Evolutionary conservation across 2,329 filamentous ascomycete genomes (phyloP).

Genomic region (Colletotrichum ledebouriae): DNA sequence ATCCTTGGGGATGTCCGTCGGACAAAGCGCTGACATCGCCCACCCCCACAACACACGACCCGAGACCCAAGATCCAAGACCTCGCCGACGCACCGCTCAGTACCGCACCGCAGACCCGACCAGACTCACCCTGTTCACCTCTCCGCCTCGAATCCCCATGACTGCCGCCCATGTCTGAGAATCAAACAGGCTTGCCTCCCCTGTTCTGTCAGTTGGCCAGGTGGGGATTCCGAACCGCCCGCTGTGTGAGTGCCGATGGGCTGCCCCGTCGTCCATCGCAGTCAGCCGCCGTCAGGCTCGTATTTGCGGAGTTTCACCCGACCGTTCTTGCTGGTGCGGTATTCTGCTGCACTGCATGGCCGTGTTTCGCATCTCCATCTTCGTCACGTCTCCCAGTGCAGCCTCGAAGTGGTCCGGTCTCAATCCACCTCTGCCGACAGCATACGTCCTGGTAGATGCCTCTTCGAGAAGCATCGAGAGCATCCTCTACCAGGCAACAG

Average conservation of each 20-base stretch:
- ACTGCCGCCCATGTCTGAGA: neutral
- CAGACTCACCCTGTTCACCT: slow-evolving; percentile 29
- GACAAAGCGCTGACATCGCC: slow-evolving; percentile 40
- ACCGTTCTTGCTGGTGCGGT: slow-evolving; percentile 29
- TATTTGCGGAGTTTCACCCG: slow-evolving; percentile 40
- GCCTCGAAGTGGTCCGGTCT: slow-evolving; percentile 20
- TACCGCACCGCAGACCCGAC: neutral
- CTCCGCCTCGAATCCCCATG: neutral
- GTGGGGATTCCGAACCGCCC: slow-evolving; percentile 24
- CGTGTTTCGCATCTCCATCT: slow-evolving; percentile 36
- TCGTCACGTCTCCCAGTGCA: slow-evolving; percentile 15
- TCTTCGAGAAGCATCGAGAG: slow-evolving; percentile 21
- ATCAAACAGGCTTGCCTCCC: slow-evolving; percentile 27
- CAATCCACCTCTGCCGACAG: neutral
- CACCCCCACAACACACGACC: slow-evolving; percentile 32
- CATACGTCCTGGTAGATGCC: slow-evolving; percentile 18
- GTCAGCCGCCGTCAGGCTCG: slow-evolving; percentile 21
- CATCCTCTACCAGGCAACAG: slow-evolving; percentile 15
- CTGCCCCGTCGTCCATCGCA: slow-evolving; percentile 3
- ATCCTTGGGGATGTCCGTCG: slow-evolving; percentile 45
- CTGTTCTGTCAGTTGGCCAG: neutral
- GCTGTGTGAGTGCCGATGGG: slow-evolving; percentile 25
- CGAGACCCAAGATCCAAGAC: neutral
- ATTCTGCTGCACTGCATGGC: slow-evolving; percentile 28
- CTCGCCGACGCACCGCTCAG: neutral